phyloP scores from a whole-genome alignment of 2,329 filamentous ascomycete species.

The Exutisphaerella laricina region DNA sequence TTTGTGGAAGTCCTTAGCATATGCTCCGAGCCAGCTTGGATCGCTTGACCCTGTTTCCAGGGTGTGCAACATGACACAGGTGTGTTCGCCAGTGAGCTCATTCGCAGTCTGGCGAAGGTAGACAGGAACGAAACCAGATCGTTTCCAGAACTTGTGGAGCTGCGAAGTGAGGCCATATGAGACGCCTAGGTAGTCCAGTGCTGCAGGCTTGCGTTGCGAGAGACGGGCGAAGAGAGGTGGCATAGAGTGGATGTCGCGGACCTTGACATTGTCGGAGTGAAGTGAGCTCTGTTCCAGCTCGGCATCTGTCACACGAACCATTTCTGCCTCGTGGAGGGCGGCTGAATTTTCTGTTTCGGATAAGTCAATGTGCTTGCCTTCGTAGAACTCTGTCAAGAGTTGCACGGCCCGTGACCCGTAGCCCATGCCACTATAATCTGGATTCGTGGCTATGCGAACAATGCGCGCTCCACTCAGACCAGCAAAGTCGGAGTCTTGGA shows the following conservation, averaged over 20 bases:
- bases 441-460: conserved; percentile 93
- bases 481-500: conserved; percentile 95
- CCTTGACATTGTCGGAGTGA: conserved; percentile 79
- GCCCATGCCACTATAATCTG: conserved; percentile 86
- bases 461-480: conserved; percentile 85
- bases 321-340: conserved; percentile 46
- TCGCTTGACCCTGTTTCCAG: conserved; percentile 58
- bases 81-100: conserved; percentile 94
- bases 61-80: conserved; percentile 91
- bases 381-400: conserved; percentile 86
- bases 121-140: conserved; percentile 75
- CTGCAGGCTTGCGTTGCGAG: conserved; percentile 70
- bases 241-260: conserved; percentile 86
- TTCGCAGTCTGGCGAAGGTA: conserved; percentile 95
- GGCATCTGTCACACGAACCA: conserved; percentile 73
- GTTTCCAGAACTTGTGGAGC: conserved; percentile 97
- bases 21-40: conserved; percentile 79
- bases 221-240: conserved; percentile 88
- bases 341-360: conserved; percentile 59
- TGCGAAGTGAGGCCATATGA: conserved; percentile 84
- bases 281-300: conserved; percentile 73
- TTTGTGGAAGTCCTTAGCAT: conserved; percentile 85
- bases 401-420: conserved; percentile 87
- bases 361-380: conserved; percentile 81
- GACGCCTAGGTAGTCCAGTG: conserved; percentile 88